Evolutionary conservation across 345 rosid species (phyloP).

Genomic region (Sisymbrium irio): DNA sequence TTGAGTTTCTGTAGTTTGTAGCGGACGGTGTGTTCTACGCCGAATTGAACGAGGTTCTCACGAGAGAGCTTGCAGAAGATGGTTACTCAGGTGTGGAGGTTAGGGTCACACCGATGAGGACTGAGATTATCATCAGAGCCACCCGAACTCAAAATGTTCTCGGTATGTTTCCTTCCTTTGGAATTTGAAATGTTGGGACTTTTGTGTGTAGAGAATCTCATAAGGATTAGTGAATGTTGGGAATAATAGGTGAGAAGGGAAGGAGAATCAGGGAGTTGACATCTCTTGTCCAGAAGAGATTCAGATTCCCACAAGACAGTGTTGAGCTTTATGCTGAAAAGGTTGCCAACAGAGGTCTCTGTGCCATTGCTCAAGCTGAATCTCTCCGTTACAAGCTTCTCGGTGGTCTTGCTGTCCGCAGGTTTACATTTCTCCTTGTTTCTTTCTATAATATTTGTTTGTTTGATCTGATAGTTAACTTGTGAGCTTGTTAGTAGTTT

Average conservation of each 20-base stretch:
- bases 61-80: constrained; percentile 82
- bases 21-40: constrained; percentile 83
- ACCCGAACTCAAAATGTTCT: constrained; percentile 87
- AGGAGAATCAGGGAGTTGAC: constrained; percentile 78
- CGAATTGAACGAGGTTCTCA: constrained; percentile 68
- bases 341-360: constrained; percentile 47
- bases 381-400: constrained; percentile 89
- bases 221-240: not conserved
- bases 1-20: constrained; percentile 51
- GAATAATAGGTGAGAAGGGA: constrained; percentile 63
- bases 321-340: not conserved
- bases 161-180: constrained; percentile 38
- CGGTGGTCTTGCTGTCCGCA: constrained; percentile 85
- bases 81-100: constrained; percentile 96
- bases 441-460: not conserved
- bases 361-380: constrained; percentile 93
- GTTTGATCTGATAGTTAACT: not conserved
- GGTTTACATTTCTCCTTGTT: not conserved
- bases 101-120: constrained; percentile 83
- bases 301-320: not conserved
- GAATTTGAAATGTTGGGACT: not conserved
- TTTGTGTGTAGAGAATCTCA: not conserved
- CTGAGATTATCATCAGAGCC: constrained; percentile 87
- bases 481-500: not conserved
- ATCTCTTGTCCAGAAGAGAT: constrained; percentile 47